Percentiles rank a stretch among this genome's conserved stretches.
Conservation (phyloP, 208 protist genomes). For the Angomonas deanei region DNA sequence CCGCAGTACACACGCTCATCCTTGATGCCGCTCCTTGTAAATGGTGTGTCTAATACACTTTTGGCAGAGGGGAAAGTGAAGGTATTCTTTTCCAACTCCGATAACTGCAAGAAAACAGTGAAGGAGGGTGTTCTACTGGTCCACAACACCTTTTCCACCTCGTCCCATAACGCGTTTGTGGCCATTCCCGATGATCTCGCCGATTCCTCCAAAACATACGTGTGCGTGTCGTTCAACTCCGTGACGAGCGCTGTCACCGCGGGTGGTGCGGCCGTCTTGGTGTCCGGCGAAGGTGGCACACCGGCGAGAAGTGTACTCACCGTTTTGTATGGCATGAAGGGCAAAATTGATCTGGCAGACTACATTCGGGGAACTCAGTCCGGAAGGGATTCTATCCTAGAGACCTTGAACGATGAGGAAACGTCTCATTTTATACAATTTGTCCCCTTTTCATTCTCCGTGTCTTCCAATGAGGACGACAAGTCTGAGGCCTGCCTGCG, state of each 20-base stretch:
- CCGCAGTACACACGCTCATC: slow-evolving; percentile 16
- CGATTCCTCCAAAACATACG: background rate
- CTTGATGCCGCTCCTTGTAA: slow-evolving; percentile 26
- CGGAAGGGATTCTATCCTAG: slow-evolving; percentile 11
- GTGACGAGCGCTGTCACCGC: background rate
- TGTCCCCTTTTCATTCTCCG: slow-evolving; percentile 11
- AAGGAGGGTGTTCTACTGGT: slow-evolving; percentile 15
- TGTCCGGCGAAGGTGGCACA: background rate
- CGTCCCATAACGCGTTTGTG: slow-evolving; percentile 1
- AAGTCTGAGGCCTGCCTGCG: slow-evolving; percentile 19
- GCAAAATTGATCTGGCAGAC: slow-evolving; percentile 19
- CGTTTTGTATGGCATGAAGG: slow-evolving; percentile 49
- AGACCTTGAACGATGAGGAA: background rate
- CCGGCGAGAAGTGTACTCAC: slow-evolving; percentile 12
- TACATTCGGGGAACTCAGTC: slow-evolving; percentile 15
- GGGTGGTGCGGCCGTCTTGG: background rate
- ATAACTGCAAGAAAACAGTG: slow-evolving; percentile 22
- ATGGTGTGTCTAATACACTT: slow-evolving; percentile 28
- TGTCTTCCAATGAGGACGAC: slow-evolving; percentile 4
- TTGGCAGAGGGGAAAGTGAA: slow-evolving; percentile 32
- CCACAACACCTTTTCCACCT: slow-evolving; percentile 18
- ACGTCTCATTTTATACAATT: slow-evolving; percentile 17
- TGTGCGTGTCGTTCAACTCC: background rate
- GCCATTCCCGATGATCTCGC: background rate
- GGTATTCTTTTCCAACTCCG: slow-evolving; percentile 35